A percentile compares a stretch with the other conserved stretches of the same genome.
phyloP scores from a whole-genome alignment of 129 eudicot genomes.

The Flaveria bidentis region DNA sequence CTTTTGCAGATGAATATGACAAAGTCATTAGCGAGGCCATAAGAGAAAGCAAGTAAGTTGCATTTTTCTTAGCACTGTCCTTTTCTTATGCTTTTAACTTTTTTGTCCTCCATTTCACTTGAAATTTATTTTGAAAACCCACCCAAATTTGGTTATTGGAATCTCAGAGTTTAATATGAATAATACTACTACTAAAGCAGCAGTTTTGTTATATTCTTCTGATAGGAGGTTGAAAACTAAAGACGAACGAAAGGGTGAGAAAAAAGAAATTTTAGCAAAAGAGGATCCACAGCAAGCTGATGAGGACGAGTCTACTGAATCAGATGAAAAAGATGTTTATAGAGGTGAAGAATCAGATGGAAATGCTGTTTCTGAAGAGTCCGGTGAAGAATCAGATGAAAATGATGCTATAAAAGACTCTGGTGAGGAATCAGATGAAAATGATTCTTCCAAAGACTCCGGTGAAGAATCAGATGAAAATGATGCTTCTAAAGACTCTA shows the following conservation, averaged over 20 bases:
- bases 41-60: constrained; percentile 53
- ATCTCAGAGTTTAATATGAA: neutral
- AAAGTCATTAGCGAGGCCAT: constrained; percentile 68
- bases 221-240: constrained; percentile 55
- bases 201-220: constrained; percentile 8
- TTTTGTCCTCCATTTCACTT: neutral
- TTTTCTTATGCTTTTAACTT: neutral
- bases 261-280: constrained; percentile 28
- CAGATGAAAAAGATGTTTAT: constrained; percentile 30
- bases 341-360: constrained; percentile 28
- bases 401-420: constrained; percentile 9
- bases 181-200: constrained; percentile 8
- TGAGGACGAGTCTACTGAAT: constrained; percentile 26
- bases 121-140: constrained; percentile 1
- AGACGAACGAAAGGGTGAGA: constrained; percentile 38
- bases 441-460: constrained; percentile 30
- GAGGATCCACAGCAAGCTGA: constrained; percentile 30
- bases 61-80: constrained; percentile 4
- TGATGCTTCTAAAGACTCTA: constrained; percentile 31
- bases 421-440: constrained; percentile 41
- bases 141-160: neutral
- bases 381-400: constrained; percentile 21
- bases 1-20: constrained; percentile 70
- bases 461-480: constrained; percentile 41
- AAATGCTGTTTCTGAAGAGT: constrained; percentile 15